Base-by-base conservation (phyloP, 495 filamentous ascomycete species). In the Viridothelium virens region DNA sequence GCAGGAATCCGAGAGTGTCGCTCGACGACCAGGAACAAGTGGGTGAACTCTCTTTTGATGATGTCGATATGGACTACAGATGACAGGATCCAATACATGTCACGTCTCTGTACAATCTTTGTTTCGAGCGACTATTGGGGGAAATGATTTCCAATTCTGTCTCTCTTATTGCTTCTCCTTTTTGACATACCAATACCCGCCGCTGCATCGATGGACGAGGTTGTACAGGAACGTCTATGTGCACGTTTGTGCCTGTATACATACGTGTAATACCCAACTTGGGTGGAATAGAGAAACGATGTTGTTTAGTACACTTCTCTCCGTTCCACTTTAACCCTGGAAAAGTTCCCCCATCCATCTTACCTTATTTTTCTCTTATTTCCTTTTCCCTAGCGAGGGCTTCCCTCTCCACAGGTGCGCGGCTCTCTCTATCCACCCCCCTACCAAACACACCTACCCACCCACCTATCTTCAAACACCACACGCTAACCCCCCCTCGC, bases 11-110 rank as follows among this genome's bases (percentile, higher is more conserved):
- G 50, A 67, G 63, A 50, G 65, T 68, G 66, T 69, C 70, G 38
- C 67, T 74, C 63, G 70, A 69, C 36, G 82, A 84, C 65, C 74
- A 79, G 68, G 86, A 89, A 75, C 83, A 87, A 82, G 86, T 89
- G 79, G 84, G 86, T 87, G 80, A 81, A 73, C 72, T 79, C 78
- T 78, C 80, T 71, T 82, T 83, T 78, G 80, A 78, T 71, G 81
- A 85, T 74, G 75, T 85, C 68, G 79, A 79, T 67, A 84, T 86
- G 83, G 79, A 77, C 65, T 80, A 83, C 31, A 59, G 53, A 59
- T 59, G 53, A 59, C 53, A 14, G 3, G 18, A 9, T 36, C 25
- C 31, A 18, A 59, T 72, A 71, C 70, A 73, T 74, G 67, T 68
- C 62, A 63, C 31, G n/a, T n/a, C 38, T 47, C n/a, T 63, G 61